Conservation (phyloP, 192 early-diverging fungal species). For the Piromyces finnis region DNA sequence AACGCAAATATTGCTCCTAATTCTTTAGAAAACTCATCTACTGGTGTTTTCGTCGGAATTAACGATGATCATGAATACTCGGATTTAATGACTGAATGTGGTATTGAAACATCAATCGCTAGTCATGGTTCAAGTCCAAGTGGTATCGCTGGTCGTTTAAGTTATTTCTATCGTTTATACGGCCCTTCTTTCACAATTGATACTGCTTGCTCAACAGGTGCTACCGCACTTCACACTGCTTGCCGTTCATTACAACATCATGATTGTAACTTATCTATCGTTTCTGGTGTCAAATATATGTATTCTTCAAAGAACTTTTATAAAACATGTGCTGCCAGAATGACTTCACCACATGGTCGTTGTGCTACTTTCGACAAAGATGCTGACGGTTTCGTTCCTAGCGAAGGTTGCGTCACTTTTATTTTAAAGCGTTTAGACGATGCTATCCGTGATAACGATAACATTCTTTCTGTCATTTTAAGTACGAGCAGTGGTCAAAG, state of each 20-base stretch:
- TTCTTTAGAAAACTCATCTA: conserved; percentile 3
- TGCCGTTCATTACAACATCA: conserved; percentile 6
- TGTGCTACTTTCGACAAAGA: conserved; percentile 9
- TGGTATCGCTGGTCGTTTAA: conserved; percentile 8
- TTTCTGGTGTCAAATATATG: conserved; percentile 3
- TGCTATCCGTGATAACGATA: conserved; percentile 9
- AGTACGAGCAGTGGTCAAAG: conserved; percentile 11
- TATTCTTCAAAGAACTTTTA: neutral
- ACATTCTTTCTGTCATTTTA: conserved; percentile 9
- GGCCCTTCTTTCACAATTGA: conserved; percentile 10
- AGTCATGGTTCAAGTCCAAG: neutral
- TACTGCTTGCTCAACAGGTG: conserved; percentile 12
- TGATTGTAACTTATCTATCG: conserved; percentile 12
- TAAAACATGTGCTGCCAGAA: neutral
- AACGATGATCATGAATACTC: conserved; percentile 2
- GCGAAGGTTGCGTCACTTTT: conserved; percentile 11
- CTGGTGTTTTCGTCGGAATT: conserved; percentile 8
- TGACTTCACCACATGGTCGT: conserved; percentile 8
- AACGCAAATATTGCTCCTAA: conserved; percentile 6
- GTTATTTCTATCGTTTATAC: conserved; percentile 6
- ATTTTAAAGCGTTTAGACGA: conserved; percentile 9
- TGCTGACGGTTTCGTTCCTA: conserved; percentile 15
- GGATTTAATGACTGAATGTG: neutral
- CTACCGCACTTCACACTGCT: conserved; percentile 9
- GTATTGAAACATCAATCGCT: neutral